Percentiles rank a stretch among this genome's conserved stretches.
Conservation (phyloP, 306 rosid genomes). For the Vigna nakashimae region DNA sequence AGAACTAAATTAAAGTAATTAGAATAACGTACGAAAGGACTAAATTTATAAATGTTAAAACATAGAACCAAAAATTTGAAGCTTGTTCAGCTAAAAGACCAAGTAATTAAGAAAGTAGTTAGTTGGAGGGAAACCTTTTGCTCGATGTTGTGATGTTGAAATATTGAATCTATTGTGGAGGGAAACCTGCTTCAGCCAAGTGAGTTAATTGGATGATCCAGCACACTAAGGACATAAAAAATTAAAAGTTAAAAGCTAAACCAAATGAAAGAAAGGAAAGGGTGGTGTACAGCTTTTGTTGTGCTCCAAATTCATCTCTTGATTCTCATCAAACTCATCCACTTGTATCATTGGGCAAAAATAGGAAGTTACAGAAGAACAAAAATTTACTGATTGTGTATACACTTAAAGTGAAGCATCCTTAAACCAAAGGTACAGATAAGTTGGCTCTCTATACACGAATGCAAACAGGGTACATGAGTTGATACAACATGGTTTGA, state of each 20-base stretch:
- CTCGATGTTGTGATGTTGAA: no score
- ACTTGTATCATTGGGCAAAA: slow-evolving; percentile 15
- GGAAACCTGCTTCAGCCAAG: not conserved
- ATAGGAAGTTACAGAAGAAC: slow-evolving; percentile 1
- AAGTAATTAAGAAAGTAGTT: no score
- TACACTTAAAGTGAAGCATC: slow-evolving; percentile 18
- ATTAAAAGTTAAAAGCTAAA: not conserved
- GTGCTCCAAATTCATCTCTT: not conserved
- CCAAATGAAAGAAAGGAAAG: not conserved
- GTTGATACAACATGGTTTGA: slow-evolving; percentile 52
- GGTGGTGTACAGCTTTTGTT: not conserved
- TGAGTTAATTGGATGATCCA: not conserved
- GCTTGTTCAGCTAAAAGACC: no score
- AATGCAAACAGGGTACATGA: slow-evolving; percentile 41
- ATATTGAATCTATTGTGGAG: no score
- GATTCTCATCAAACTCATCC: not conserved
- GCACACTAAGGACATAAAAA: not conserved
- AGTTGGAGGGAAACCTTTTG: no score
- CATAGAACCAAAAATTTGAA: no score
- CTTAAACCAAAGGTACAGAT: slow-evolving; percentile 36
- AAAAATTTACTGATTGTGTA: not conserved
- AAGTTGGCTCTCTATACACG: slow-evolving; percentile 46
- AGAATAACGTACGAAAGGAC: no score
- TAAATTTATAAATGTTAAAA: no score
- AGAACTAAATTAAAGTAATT: no score